A percentile compares a stretch with the other conserved stretches of the same genome.
Evolutionary conservation across 495 filamentous ascomycete genomes (phyloP).

Genomic region (Xylona heveae): DNA sequence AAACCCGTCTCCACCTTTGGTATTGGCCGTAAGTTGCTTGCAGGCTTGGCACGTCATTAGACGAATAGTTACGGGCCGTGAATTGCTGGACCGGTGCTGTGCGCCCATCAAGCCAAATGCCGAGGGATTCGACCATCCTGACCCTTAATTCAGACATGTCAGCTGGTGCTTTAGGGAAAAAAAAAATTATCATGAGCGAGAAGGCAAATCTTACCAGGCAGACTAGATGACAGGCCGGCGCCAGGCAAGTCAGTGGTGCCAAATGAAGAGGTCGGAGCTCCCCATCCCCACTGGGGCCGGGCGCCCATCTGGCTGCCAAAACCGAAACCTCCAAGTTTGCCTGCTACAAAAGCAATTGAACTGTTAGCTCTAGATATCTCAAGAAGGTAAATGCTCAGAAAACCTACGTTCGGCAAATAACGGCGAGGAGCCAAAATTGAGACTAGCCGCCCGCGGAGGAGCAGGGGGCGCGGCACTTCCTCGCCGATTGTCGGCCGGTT

Average conservation of each 20-base stretch:
- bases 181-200: slow-evolving; percentile 1
- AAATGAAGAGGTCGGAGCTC: slow-evolving; percentile 19
- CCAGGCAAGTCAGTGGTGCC: slow-evolving; percentile 20
- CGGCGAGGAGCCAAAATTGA: slow-evolving; percentile 19
- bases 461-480: slow-evolving; percentile 15
- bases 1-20: slow-evolving; percentile 27
- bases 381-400: no score
- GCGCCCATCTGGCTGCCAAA: no score
- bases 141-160: slow-evolving; percentile 14
- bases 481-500: slow-evolving; percentile 8
- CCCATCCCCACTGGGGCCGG: no score
- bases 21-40: slow-evolving; percentile 26
- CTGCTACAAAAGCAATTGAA: no score
- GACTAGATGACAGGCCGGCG: background rate
- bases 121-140: slow-evolving; percentile 27
- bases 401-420: slow-evolving; percentile 30
- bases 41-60: slow-evolving; percentile 37
- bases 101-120: slow-evolving; percentile 24
- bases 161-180: slow-evolving; percentile 11
- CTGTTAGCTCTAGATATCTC: no score
- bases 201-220: slow-evolving; percentile 8
- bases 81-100: slow-evolving; percentile 20
- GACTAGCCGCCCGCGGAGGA: slow-evolving; percentile 11
- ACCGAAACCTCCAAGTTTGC: slow-evolving; percentile 4
- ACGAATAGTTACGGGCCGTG: slow-evolving; percentile 33